Evolutionary conservation across 2,329 filamentous ascomycete species (phyloP).

Genomic region (Allantophomopsis lycopodina): DNA sequence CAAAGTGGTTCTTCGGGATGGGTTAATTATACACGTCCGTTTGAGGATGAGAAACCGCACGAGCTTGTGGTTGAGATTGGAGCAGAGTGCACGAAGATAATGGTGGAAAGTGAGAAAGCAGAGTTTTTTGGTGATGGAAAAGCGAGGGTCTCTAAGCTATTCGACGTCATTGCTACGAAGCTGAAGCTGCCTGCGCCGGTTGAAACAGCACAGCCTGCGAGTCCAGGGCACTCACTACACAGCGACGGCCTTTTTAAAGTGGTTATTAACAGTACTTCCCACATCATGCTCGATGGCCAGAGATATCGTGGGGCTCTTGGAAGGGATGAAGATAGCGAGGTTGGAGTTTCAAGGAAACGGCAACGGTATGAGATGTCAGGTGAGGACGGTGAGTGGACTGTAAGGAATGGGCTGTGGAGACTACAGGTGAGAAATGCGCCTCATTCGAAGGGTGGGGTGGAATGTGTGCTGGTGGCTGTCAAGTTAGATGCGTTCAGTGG

Average conservation of each 20-base stretch:
- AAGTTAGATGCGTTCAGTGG: slow-evolving; percentile 60
- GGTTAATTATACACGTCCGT: slow-evolving; percentile 74
- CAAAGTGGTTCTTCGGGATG: slow-evolving; percentile 26
- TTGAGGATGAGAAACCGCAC: slow-evolving; percentile 59
- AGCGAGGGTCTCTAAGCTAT: slow-evolving; percentile 55
- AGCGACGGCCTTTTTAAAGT: slow-evolving; percentile 59
- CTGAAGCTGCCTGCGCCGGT: slow-evolving; percentile 49
- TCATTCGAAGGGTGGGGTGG: slow-evolving; percentile 38
- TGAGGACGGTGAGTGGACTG: slow-evolving; percentile 34
- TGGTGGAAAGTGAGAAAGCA: slow-evolving; percentile 40
- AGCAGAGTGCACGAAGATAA: slow-evolving; percentile 46
- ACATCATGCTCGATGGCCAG: slow-evolving; percentile 43
- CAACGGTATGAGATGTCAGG: slow-evolving; percentile 2
- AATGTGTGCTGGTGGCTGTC: slow-evolving; percentile 63
- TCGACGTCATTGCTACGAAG: slow-evolving; percentile 73
- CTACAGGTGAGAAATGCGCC: slow-evolving; percentile 43
- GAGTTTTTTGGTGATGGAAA: slow-evolving; percentile 64
- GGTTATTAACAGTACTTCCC: slow-evolving; percentile 43
- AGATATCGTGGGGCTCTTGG: slow-evolving; percentile 28
- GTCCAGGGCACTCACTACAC: slow-evolving; percentile 55
- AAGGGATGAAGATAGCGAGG: background rate
- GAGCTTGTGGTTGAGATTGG: slow-evolving; percentile 75
- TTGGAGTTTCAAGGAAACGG: slow-evolving; percentile 1
- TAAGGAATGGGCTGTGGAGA: slow-evolving; percentile 60
- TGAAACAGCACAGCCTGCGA: slow-evolving; percentile 46